Evolutionary conservation across 495 filamentous ascomycete species (phyloP), one percentile per base, ranked within the genome.

Genomic region (Pyrenula massariospora): DNA sequence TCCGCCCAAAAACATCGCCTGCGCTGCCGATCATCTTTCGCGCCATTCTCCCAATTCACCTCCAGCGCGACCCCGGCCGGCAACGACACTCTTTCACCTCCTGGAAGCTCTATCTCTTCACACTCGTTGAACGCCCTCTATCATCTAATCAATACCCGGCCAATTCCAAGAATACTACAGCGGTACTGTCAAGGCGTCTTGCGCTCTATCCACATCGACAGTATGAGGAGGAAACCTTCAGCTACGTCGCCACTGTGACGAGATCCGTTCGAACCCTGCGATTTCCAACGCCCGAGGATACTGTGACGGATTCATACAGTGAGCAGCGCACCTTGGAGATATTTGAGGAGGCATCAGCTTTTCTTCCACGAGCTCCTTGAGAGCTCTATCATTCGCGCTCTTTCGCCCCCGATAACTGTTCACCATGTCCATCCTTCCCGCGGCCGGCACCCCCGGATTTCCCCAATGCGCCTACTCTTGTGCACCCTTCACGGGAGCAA

Each of bases 391-490:
- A 42, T 15, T n/a, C 31, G 31, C 31, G 31, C 31, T 8, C 31
- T 42, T 42, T 42, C 15, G 15, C 31, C 8, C 15, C 31, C 15
- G 5, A 42, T 42, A 42, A n/a, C n/a, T 15, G 31, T 8, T 42
- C 5, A 42, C 8, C 31, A 42, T 42, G 31, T 42, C 56, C 36
- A 57, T 66, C 22, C 60, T 64, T 54, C 70, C 68, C 59, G 68
- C 63, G 58, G 51, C 63, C 22, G 68, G 70, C 58, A 73, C 70
- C 50, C 56, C 56, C 24, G 53, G 63, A 20, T 73, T 83, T 54
- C 81, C 81, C 15, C 55, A 65, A 36, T 84, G 81, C 61, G 80
- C 72, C 22, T 56, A 75, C 48, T 54, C 63, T 55, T 84, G 81
- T 58, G 51, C 66, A 2, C 24, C 63, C 53, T 73, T 84, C 56